Base-by-base conservation (phyloP, 1,284 basidiomycete species). In the Tylopilus sp. region DNA sequence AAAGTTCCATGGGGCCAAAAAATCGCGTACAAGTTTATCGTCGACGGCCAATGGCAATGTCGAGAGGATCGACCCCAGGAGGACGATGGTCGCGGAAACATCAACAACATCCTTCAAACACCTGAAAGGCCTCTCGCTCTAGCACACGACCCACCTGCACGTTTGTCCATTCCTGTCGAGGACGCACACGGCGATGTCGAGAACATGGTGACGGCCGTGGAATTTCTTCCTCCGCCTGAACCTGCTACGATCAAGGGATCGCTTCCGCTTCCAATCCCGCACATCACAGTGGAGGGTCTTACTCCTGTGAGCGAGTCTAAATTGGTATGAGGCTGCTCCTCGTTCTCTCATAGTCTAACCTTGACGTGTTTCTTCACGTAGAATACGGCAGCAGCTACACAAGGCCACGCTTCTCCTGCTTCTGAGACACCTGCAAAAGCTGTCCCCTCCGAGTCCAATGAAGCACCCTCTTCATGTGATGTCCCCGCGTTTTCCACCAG, bases 1-100 rank as follows among this genome's bases (percentile, higher is more conserved):
- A 66, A 72, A 52, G 73, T 90, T 29, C 86, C 88, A 5, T 90
- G 83, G 81, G 79, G 75, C 46, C 66, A 79, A 48, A 86, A 82
- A 62, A 72, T 89, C 56, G 62, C 74, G 8, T 92, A 87, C 81
- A 92, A 92, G 70, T 92, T 84, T 65, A 75, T 91, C 66, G 88
- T 92, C 50, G 90, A 92, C 63, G 87, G 85, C 29, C 65, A 69
- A 53, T 92, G 89, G 89, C 63, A 73, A 35, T 78, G 80, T 43
- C 76, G 77, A 48, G 74, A 78, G 40, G 76, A 77, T 55, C 76
- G 76, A 56, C 84, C 86, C 7, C 84, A 82, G 48, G 86, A 87
- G 66, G 62, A 68, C 2, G 89, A 91, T 61, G 67, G 70, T 24
- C 69, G 74, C 29, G 87, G 87, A 29, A 88, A 86, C 67, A 66